These are phyloP conservation scores for Aspergillus costaricaensis DNA, from an alignment of 2,329 filamentous ascomycete species.

Conservation along the genomic window DNA sequence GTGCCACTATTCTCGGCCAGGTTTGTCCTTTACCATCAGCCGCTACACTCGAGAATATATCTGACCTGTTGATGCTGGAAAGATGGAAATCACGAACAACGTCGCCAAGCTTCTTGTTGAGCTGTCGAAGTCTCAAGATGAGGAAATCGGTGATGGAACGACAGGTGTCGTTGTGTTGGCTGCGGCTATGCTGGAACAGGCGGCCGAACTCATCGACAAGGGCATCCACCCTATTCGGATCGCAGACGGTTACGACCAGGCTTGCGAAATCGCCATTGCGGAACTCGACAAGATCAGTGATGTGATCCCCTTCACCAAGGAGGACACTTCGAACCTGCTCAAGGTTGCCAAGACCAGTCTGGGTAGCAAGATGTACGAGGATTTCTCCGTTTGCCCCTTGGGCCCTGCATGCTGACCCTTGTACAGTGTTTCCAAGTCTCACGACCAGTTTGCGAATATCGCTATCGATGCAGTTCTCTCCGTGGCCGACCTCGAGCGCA, in stretches of 20 bases:
- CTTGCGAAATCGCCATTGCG: slow-evolving; percentile 91
- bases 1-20: slow-evolving; percentile 90
- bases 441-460: slow-evolving; percentile 97
- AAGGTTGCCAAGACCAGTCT: slow-evolving; percentile 95
- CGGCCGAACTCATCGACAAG: slow-evolving; percentile 97
- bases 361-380: slow-evolving; percentile 81
- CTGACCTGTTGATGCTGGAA: slow-evolving; percentile 14
- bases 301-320: slow-evolving; percentile 78
- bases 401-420: slow-evolving; percentile 19
- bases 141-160: slow-evolving; percentile 97
- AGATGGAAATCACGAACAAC: slow-evolving; percentile 99
- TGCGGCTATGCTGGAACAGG: slow-evolving; percentile 91
- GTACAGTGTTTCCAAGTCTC: slow-evolving; percentile 81
- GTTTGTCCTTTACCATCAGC: slow-evolving; percentile 34
- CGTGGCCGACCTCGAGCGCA: slow-evolving; percentile 91
- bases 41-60: not conserved
- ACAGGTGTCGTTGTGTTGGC: slow-evolving; percentile 96
- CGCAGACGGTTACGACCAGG: slow-evolving; percentile 96
- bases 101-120: slow-evolving; percentile 96
- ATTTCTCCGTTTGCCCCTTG: not conserved
- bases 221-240: slow-evolving; percentile 98
- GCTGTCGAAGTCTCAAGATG: slow-evolving; percentile 96
- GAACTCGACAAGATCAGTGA: slow-evolving; percentile 94
- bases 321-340: slow-evolving; percentile 80
- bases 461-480: slow-evolving; percentile 96